Base-by-base conservation (phyloP, 2,329 filamentous ascomycete species). In the Colletotrichum navitas region DNA sequence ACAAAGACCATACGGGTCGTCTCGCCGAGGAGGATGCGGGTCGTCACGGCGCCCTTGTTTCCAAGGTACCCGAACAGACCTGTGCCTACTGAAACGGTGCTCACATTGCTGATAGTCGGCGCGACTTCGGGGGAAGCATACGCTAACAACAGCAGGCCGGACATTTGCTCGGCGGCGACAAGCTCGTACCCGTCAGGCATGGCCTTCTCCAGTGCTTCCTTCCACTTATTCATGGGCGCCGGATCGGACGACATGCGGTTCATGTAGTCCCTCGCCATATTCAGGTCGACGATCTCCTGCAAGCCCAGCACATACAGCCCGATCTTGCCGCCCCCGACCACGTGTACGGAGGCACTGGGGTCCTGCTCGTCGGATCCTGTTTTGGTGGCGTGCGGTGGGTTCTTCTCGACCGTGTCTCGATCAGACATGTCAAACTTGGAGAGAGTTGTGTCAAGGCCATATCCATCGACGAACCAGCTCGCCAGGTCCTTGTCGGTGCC, bases 11-110 rank as follows among this genome's bases (percentile, higher is more conserved):
- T 83, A 39, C 92, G 89, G 0, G 96, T 98, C 0, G 94, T 94
- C 80, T 98, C 96, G 2, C 95, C 96, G 0, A 99, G 83, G 0
- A 99, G 86, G 5, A 99, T 84, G 26, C 95, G 89, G 5, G 93
- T 92, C 3, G 92, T 89, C 0, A 97, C 92, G 5, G 93, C 95
- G 1, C 96, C 96, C 80, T 99, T 99, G 81, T 99, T 99, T 12
- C 96, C 96, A 84, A 98, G 92, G 78, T 97, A 97, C 0, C 95
- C 95, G 81, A 97, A 89, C 54, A 98, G 81, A 0, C 96, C 96
- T 0, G 96, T 99, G 0, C 95, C 95, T 10, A 98, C 92, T 68
- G 90, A 92, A 5, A 91, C 91, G 1, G 92, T 94, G 80, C 93
- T 97, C 75, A 97, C 90, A 60, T 93, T 93, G 73, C 90, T 93